A percentile compares a stretch with the other conserved stretches of the same genome.
These are phyloP conservation scores for Sarocladium strictum DNA, from an alignment of 2,329 filamentous ascomycete genomes.

Conservation along the genomic window DNA sequence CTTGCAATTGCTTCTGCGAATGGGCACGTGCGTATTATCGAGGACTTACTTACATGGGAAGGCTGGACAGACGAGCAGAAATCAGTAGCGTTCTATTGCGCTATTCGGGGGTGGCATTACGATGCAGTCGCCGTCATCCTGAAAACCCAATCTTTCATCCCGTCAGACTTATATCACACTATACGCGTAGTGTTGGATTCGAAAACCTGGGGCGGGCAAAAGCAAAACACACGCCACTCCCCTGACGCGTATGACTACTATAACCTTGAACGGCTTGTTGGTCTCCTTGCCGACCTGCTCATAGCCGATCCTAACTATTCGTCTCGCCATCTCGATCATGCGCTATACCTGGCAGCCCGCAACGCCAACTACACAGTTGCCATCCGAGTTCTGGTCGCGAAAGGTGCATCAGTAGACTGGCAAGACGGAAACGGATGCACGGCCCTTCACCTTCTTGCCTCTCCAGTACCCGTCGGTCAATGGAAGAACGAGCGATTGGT, in stretches of 20 bases:
- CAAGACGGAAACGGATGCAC: constrained; percentile 11
- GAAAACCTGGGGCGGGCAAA: neutral
- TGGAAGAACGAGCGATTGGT: neutral
- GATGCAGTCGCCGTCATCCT: constrained; percentile 12
- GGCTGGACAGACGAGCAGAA: constrained; percentile 12
- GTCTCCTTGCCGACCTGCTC: constrained; percentile 14
- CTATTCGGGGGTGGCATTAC: constrained; percentile 12
- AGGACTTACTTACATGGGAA: constrained; percentile 13
- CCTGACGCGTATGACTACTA: constrained; percentile 11
- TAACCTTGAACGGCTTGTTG: constrained; percentile 15
- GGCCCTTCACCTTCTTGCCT: constrained; percentile 17
- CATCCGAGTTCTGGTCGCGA: constrained; percentile 18
- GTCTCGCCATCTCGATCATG: neutral
- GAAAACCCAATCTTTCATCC: constrained; percentile 4
- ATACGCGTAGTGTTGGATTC: neutral
- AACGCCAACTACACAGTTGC: constrained; percentile 13
- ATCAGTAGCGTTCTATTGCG: neutral
- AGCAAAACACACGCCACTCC: constrained; percentile 1
- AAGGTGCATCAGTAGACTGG: constrained; percentile 19
- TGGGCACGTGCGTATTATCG: constrained; percentile 14
- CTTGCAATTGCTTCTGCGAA: constrained; percentile 9
- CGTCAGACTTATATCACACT: neutral
- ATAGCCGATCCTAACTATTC: constrained; percentile 16
- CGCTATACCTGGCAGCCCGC: constrained; percentile 11
- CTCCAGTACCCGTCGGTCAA: constrained; percentile 7